Evolutionary conservation across 1,284 basidiomycete species (phyloP).

Genomic region (Moesziomyces aphidis): DNA sequence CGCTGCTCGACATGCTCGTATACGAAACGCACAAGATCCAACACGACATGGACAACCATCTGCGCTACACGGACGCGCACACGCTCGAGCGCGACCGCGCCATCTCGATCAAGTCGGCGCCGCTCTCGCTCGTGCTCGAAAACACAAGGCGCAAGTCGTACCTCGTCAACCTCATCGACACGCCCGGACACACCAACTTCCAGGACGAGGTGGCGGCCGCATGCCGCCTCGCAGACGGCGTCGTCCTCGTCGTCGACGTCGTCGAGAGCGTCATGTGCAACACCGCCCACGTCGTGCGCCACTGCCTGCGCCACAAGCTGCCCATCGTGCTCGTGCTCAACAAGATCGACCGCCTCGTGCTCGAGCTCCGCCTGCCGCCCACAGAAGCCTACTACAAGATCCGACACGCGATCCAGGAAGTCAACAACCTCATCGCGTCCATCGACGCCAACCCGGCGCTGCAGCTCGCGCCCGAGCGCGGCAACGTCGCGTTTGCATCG

Average conservation of each 20-base stretch:
- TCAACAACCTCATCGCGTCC: constrained; percentile 82
- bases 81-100: constrained; percentile 85
- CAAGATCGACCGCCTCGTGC: constrained; percentile 96
- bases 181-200: constrained; percentile 98
- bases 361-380: constrained; percentile 95
- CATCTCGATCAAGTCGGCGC: constrained; percentile 95
- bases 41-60: constrained; percentile 63
- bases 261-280: constrained; percentile 66
- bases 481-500: constrained; percentile 97
- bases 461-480: constrained; percentile 90
- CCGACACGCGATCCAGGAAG: constrained; percentile 97
- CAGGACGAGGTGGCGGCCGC: constrained; percentile 89
- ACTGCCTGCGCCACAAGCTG: constrained; percentile 72
- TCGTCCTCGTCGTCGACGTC: constrained; percentile 78
- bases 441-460: constrained; percentile 88
- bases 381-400: constrained; percentile 98
- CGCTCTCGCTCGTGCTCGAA: constrained; percentile 90
- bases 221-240: constrained; percentile 90
- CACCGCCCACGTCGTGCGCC: constrained; percentile 57
- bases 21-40: constrained; percentile 95
- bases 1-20: constrained; percentile 94
- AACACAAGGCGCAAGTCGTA: constrained; percentile 93
- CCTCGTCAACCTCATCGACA: constrained; percentile 93
- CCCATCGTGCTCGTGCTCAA: constrained; percentile 95
- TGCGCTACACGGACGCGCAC: constrained; percentile 96